These are phyloP conservation scores for Scortechinia acanthostroma DNA, from an alignment of 2,329 filamentous ascomycete species.

Conservation along the genomic window DNA sequence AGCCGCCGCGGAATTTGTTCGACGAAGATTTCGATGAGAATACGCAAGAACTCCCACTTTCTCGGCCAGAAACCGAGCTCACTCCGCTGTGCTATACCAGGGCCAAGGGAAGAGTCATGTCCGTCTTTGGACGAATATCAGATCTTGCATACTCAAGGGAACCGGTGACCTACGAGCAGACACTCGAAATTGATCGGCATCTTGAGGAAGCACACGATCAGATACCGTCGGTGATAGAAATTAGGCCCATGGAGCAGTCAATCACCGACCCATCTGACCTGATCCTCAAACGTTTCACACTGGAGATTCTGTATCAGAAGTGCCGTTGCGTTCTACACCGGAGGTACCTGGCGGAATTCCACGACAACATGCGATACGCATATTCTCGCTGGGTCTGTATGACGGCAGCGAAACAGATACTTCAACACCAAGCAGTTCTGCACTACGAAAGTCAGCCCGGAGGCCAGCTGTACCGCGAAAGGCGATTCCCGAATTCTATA, in stretches of 20 bases:
- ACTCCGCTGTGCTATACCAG: conserved; percentile 78
- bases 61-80: conserved; percentile 60
- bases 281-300: conserved; percentile 76
- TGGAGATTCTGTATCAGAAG: conserved; percentile 83
- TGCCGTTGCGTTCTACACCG: conserved; percentile 83
- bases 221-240: conserved; percentile 49
- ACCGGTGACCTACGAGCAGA: conserved; percentile 31
- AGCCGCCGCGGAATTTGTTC: conserved; percentile 70
- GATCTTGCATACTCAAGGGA: conserved; percentile 48
- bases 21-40: conserved; percentile 73
- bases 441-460: conserved; percentile 67
- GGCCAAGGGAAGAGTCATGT: conserved; percentile 57
- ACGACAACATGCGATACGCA: conserved; percentile 74
- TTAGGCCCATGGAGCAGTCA: conserved; percentile 51
- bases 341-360: conserved; percentile 64
- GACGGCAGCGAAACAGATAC: conserved; percentile 75
- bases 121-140: conserved; percentile 41
- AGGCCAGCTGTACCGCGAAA: conserved; percentile 67
- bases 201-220: neutral
- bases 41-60: conserved; percentile 59
- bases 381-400: conserved; percentile 80
- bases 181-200: neutral
- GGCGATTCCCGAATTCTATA: neutral
- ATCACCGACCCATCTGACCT: conserved; percentile 31
- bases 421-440: conserved; percentile 71